Base-by-base conservation (phyloP, 306 rosid species). In the Cyclanthera cordifolia region DNA sequence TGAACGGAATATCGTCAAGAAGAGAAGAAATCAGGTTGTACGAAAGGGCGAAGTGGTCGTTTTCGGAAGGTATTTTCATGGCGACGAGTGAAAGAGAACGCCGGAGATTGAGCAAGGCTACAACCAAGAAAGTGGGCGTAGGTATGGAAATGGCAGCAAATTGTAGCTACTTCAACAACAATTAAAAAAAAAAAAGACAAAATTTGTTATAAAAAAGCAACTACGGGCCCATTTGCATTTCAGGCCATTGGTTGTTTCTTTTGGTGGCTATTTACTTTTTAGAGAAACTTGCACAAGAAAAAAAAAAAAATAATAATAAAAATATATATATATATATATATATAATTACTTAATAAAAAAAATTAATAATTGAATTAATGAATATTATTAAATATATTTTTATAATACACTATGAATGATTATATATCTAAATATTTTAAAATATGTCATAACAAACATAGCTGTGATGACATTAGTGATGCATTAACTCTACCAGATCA, bases 51-150 rank as follows among this genome's bases (percentile, higher is more conserved):
- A 88, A 75, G 0, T 83, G 83, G 51, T 88, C 88, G 55, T 46
- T 37, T 25, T 80, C 87, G 1, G 83, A 46, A 16, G 67, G 39
- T 23, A 69, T 81, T 76, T 88, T 80, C 97, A 90, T 90, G 72
- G 82, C 79, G 73, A 23, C 2, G 66, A 20, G 74, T 30, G 19
- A 28, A 41, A 17, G 2, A 45, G 43, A 20, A 24, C 10, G 56
- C 21, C 10, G 20, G 59, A 41, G 14, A 63, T 58, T 58, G 23
- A 27, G 43, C 37, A 12, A 25, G 54, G 24, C 54, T 6, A 17
- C 12, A 17, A 50, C 24, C 2, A 37, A 37, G 68, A 46, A 53
- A 53, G 59, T 21, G 59, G 2, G 53, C 59, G 59, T 53, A 53
- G 59, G 41, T 27, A 24, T 23, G 60, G 12, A 54, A 54, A 21